phyloP scores from a whole-genome alignment of 2,329 filamentous ascomycete species.

The Meredithiella fracta region DNA sequence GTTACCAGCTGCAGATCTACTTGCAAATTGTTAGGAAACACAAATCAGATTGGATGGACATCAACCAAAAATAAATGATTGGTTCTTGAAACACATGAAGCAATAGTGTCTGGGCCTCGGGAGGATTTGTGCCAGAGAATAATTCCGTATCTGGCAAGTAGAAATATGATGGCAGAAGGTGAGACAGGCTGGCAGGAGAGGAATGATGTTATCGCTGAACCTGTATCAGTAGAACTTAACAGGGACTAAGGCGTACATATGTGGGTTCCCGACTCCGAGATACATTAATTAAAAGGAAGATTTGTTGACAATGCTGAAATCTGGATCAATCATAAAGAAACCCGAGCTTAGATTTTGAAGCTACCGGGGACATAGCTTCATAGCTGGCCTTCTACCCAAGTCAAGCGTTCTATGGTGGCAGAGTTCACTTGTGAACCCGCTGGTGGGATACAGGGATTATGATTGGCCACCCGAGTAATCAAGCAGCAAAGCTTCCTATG shows the following conservation, averaged over 20 bases:
- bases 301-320: no score
- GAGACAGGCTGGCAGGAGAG: background rate
- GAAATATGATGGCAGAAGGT: background rate
- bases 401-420: background rate
- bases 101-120: no score
- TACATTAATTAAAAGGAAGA: no score
- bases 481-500: background rate
- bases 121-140: background rate
- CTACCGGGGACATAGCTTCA: background rate
- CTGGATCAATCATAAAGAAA: background rate
- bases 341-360: background rate
- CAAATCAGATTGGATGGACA: slow-evolving; percentile 14
- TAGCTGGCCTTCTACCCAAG: background rate
- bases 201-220: background rate
- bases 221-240: background rate
- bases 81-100: background rate
- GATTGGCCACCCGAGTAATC: background rate
- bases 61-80: slow-evolving; percentile 15
- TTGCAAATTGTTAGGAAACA: slow-evolving; percentile 14
- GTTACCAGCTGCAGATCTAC: slow-evolving; percentile 5
- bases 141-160: slow-evolving; percentile 7
- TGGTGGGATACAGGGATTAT: background rate
- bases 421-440: background rate
- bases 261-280: no score
- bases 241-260: no score